These are phyloP conservation scores for Aspergillus sp. DNA, from an alignment of 2,329 filamentous ascomycete species.

Conservation along the genomic window DNA sequence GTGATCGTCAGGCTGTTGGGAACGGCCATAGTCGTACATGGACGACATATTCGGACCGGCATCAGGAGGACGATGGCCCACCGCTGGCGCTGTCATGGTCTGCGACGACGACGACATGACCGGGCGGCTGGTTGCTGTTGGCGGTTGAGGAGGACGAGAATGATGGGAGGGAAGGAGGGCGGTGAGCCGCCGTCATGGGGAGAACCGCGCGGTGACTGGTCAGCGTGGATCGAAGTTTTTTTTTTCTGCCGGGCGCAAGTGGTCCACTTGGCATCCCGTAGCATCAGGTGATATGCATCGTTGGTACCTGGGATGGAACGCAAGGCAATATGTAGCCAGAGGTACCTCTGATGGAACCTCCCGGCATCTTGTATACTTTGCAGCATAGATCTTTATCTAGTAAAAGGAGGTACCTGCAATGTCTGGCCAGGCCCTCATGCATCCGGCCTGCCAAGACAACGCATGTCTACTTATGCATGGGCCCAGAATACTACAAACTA, in stretches of 20 bases:
- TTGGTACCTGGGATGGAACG: neutral
- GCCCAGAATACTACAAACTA: no score
- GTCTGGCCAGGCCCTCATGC: neutral
- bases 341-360: neutral
- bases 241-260: neutral
- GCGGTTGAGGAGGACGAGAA: slow-evolving; percentile 15
- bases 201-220: slow-evolving; percentile 14
- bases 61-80: slow-evolving; percentile 46
- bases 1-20: slow-evolving; percentile 20
- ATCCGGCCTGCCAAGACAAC: no score
- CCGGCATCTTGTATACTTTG: neutral
- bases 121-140: slow-evolving; percentile 26
- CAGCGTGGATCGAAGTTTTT: slow-evolving; percentile 11
- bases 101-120: slow-evolving; percentile 45
- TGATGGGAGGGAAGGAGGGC: slow-evolving; percentile 10
- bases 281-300: neutral
- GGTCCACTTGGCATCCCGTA: neutral
- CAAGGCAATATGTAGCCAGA: neutral
- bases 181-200: slow-evolving; percentile 20
- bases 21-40: slow-evolving; percentile 38
- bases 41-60: slow-evolving; percentile 41
- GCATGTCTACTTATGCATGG: no score
- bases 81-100: slow-evolving; percentile 48
- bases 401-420: neutral
- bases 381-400: no score